phyloP scores from a whole-genome alignment of 192 early-diverging fungal species.

The Coemansia javaensis region DNA sequence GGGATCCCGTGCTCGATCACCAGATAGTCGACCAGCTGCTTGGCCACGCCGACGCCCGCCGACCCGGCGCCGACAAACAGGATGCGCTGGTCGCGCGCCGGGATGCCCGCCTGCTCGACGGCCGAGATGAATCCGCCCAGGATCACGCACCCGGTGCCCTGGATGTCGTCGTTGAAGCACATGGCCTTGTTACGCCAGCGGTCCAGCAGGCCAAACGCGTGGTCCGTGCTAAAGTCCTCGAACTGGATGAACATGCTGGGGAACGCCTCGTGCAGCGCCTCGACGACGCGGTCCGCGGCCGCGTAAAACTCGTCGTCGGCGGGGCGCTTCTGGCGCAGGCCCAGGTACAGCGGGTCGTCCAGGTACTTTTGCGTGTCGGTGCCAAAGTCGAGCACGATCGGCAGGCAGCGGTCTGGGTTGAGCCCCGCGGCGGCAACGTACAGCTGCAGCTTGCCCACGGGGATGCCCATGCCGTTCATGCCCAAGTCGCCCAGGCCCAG shows the following conservation, averaged over 20 bases:
- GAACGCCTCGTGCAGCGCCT: slow-evolving; percentile 62
- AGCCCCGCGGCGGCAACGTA: slow-evolving; percentile 85
- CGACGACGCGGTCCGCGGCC: slow-evolving; percentile 78
- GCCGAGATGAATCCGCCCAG: slow-evolving; percentile 90
- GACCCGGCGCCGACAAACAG: slow-evolving; percentile 94
- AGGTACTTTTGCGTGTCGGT: slow-evolving; percentile 79
- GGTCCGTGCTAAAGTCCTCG: slow-evolving; percentile 93
- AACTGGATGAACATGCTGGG: slow-evolving; percentile 88
- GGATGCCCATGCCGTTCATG: slow-evolving; percentile 94
- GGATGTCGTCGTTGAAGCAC: slow-evolving; percentile 85
- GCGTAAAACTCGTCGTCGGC: slow-evolving; percentile 68
- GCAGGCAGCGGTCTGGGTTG: slow-evolving; percentile 79
- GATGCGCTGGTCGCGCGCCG: slow-evolving; percentile 72
- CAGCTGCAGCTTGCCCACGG: slow-evolving; percentile 91
- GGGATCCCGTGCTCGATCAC: slow-evolving; percentile 66
- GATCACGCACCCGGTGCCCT: slow-evolving; percentile 79
- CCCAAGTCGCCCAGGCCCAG: slow-evolving; percentile 93
- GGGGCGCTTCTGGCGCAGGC: slow-evolving; percentile 66
- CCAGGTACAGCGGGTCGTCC: slow-evolving; percentile 87
- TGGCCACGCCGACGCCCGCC: slow-evolving; percentile 92
- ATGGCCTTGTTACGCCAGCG: slow-evolving; percentile 70
- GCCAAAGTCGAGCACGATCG: slow-evolving; percentile 89
- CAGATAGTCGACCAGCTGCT: slow-evolving; percentile 81
- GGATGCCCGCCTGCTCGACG: slow-evolving; percentile 60
- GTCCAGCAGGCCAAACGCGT: slow-evolving; percentile 81